A percentile compares a stretch with the other conserved stretches of the same genome.
Evolutionary conservation across 2,329 filamentous ascomycete species (phyloP).

Genomic region (Aureobasidium mangrovei): DNA sequence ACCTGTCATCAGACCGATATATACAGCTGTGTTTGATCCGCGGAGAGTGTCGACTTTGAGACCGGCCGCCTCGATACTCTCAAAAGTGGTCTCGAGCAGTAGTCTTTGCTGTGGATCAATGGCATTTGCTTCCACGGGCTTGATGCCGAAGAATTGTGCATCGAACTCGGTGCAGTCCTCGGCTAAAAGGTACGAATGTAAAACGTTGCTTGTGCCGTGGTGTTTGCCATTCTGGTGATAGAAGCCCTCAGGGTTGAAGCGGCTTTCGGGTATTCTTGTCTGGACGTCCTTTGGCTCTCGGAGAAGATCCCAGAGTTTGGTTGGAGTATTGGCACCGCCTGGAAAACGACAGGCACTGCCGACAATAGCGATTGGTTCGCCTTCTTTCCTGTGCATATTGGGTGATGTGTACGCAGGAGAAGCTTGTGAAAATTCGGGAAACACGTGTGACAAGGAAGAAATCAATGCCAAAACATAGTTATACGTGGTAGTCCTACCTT

Average conservation of each 20-base stretch:
- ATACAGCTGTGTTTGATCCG: constrained; percentile 17
- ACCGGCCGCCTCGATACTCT: constrained; percentile 25
- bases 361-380: constrained; percentile 37
- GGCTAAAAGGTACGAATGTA: constrained; percentile 19
- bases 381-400: no score
- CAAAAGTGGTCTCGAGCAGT: constrained; percentile 34
- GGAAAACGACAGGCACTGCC: constrained; percentile 39
- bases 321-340: constrained; percentile 25
- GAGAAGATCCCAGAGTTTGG: constrained; percentile 16
- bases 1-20: constrained; percentile 18
- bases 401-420: no score
- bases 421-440: no score
- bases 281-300: constrained; percentile 14
- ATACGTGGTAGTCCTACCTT: no score
- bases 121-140: constrained; percentile 22
- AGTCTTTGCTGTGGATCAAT: constrained; percentile 36
- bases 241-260: constrained; percentile 18
- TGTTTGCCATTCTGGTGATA: constrained; percentile 18
- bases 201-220: constrained; percentile 5
- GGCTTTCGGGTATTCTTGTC: constrained; percentile 25
- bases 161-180: constrained; percentile 21
- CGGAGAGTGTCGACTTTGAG: constrained; percentile 9
- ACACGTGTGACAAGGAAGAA: no score
- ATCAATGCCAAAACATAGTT: no score
- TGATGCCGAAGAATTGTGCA: constrained; percentile 22